Conservation (phyloP, 106 monocot genomes). For the Vanilla planifolia region DNA sequence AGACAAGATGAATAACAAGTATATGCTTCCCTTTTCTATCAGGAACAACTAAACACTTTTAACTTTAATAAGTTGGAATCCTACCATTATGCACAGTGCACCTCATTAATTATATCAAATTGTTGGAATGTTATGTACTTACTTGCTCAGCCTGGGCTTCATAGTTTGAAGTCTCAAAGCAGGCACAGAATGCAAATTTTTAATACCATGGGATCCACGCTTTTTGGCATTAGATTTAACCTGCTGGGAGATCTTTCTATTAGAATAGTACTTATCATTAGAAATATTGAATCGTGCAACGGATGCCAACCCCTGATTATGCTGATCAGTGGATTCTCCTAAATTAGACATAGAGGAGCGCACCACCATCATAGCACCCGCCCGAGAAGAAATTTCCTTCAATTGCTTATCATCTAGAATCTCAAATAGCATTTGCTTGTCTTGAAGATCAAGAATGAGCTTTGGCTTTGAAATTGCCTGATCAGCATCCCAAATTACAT, state of each 20-base stretch:
- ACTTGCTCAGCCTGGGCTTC: conserved; percentile 96
- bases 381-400: conserved; percentile 51
- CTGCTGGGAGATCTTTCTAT: conserved; percentile 65
- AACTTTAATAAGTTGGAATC: background rate
- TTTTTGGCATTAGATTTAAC: conserved; percentile 87
- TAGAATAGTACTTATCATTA: conserved; percentile 95
- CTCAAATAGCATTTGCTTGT: conserved; percentile 97
- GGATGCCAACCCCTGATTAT: conserved; percentile 32
- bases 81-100: background rate
- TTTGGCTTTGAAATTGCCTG: conserved; percentile 65
- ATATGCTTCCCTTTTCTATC: background rate
- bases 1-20: background rate
- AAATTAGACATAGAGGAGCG: conserved; percentile 30
- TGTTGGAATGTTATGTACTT: conserved; percentile 9
- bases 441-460: conserved; percentile 89
- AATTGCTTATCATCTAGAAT: conserved; percentile 49
- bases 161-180: conserved; percentile 90
- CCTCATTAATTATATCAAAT: background rate
- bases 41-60: background rate
- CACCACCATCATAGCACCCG: conserved; percentile 64
- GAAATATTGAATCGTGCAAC: conserved; percentile 77
- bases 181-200: conserved; percentile 86
- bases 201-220: conserved; percentile 54
- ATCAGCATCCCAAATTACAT: conserved; percentile 77
- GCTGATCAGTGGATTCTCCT: conserved; percentile 29